phyloP scores from a whole-genome alignment of 257 asterid species.

The Coffea canephora region DNA sequence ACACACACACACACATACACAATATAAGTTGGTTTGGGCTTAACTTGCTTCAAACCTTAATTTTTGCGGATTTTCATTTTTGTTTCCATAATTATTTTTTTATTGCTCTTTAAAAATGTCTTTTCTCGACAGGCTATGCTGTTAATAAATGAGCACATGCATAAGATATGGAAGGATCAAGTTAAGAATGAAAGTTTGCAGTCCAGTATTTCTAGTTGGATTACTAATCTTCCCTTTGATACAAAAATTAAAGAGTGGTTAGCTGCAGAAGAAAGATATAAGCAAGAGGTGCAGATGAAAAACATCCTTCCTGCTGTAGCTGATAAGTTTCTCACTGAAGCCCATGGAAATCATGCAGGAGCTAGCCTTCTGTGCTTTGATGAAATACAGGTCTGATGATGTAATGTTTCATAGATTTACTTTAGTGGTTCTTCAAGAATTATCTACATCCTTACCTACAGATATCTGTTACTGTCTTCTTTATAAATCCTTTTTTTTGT shows the following conservation, averaged over 20 bases:
- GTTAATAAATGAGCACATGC: conserved; percentile 82
- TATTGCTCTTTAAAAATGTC: neutral
- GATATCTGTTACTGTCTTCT: neutral
- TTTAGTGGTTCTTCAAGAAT: neutral
- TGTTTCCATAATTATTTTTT: neutral
- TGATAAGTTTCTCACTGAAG: conserved; percentile 76
- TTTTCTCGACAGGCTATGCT: conserved; percentile 80
- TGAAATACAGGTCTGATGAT: conserved; percentile 75
- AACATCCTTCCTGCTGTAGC: conserved; percentile 93
- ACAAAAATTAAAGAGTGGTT: conserved; percentile 86
- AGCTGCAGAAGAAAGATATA: conserved; percentile 87
- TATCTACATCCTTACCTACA: neutral
- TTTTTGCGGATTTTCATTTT: neutral
- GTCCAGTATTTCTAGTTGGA: conserved; percentile 78
- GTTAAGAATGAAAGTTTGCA: conserved; percentile 55
- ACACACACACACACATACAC: no score
- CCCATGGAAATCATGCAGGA: conserved; percentile 58
- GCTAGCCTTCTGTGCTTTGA: conserved; percentile 92
- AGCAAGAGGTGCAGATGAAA: conserved; percentile 73
- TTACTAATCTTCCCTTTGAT: conserved; percentile 83
- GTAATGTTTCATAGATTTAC: conserved; percentile 1
- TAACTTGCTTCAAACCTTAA: neutral
- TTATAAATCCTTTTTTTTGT: neutral
- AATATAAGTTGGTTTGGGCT: neutral
- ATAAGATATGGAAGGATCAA: conserved; percentile 75